phyloP scores from a whole-genome alignment of 2,329 filamentous ascomycete genomes.

The Lecanicillium sp. region DNA sequence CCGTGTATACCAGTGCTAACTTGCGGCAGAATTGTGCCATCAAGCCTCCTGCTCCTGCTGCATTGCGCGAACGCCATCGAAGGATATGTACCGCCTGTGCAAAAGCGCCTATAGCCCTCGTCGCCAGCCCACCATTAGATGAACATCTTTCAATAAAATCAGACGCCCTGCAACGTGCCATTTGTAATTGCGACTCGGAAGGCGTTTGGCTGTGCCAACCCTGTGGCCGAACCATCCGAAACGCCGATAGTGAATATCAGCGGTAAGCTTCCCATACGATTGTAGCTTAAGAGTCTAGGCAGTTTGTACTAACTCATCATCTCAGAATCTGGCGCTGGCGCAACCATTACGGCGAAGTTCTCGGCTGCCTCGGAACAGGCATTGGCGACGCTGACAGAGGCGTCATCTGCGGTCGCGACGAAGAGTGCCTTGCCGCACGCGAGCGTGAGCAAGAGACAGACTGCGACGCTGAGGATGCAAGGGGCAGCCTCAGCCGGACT shows the following conservation, averaged over 20 bases:
- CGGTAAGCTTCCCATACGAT: slow-evolving; percentile 38
- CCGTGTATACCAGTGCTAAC: slow-evolving; percentile 49
- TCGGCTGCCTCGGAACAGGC: slow-evolving; percentile 73
- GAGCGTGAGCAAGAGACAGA: slow-evolving; percentile 79
- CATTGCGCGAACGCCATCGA: slow-evolving; percentile 68
- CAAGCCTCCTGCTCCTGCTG: slow-evolving; percentile 63
- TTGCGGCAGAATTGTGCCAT: slow-evolving; percentile 73
- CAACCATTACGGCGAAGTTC: slow-evolving; percentile 71
- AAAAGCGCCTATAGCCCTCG: slow-evolving; percentile 56
- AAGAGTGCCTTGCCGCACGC: slow-evolving; percentile 65
- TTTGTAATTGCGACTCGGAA: slow-evolving; percentile 44
- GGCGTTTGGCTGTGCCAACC: slow-evolving; percentile 79
- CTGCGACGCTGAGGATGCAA: slow-evolving; percentile 70
- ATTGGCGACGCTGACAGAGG: slow-evolving; percentile 84
- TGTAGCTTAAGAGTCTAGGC: too few species aligned
- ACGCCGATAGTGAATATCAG: slow-evolving; percentile 50
- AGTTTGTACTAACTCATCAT: not conserved
- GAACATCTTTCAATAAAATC: slow-evolving; percentile 39
- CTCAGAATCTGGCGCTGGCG: slow-evolving; percentile 79
- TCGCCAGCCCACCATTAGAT: slow-evolving; percentile 36
- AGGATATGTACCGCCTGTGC: slow-evolving; percentile 71
- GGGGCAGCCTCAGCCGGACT: slow-evolving; percentile 26
- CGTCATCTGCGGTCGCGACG: slow-evolving; percentile 76
- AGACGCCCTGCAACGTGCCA: slow-evolving; percentile 45
- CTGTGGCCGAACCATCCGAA: slow-evolving; percentile 65